A percentile compares a stretch with the other conserved stretches of the same genome.
Evolutionary conservation across 2,329 filamentous ascomycete species (phyloP).

Genomic region (Fusarium albosuccineum): DNA sequence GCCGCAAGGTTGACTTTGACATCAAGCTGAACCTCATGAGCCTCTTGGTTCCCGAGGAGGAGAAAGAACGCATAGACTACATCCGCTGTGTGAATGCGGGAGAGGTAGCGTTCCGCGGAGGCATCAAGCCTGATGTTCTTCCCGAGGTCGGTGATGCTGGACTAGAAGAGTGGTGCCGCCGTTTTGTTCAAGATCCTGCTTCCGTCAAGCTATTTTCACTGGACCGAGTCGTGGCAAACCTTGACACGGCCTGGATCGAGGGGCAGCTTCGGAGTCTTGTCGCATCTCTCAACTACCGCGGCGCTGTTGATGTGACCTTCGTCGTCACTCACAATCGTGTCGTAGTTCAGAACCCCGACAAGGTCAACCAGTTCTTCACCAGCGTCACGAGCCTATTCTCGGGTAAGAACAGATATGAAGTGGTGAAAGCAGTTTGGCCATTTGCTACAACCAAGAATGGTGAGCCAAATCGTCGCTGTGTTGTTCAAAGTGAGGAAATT

Average conservation of each 20-base stretch:
- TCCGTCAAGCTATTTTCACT: constrained; percentile 63
- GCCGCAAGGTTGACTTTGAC: constrained; percentile 63
- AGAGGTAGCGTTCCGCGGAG: constrained; percentile 65
- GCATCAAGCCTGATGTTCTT: constrained; percentile 56
- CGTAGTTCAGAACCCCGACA: constrained; percentile 64
- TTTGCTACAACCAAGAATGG: constrained; percentile 64
- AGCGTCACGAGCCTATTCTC: constrained; percentile 64
- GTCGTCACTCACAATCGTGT: constrained; percentile 64
- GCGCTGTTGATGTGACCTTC: constrained; percentile 62
- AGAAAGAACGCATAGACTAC: constrained; percentile 63
- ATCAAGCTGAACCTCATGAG: constrained; percentile 68
- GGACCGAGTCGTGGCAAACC: constrained; percentile 66
- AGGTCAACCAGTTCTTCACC: constrained; percentile 67
- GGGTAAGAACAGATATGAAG: constrained; percentile 67
- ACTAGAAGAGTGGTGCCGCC: constrained; percentile 63
- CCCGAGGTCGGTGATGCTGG: constrained; percentile 59
- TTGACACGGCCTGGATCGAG: constrained; percentile 68
- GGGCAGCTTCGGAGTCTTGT: constrained; percentile 66
- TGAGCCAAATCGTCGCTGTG: constrained; percentile 59
- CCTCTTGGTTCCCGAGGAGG: constrained; percentile 63
- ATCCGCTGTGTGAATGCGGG: constrained; percentile 63
- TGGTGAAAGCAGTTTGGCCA: constrained; percentile 69
- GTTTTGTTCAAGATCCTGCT: constrained; percentile 61
- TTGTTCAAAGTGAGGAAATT: constrained; percentile 67
- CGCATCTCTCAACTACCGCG: constrained; percentile 63